phyloP scores from a whole-genome alignment of 352 stramenopile species.

The Phytophthora fragariae region DNA sequence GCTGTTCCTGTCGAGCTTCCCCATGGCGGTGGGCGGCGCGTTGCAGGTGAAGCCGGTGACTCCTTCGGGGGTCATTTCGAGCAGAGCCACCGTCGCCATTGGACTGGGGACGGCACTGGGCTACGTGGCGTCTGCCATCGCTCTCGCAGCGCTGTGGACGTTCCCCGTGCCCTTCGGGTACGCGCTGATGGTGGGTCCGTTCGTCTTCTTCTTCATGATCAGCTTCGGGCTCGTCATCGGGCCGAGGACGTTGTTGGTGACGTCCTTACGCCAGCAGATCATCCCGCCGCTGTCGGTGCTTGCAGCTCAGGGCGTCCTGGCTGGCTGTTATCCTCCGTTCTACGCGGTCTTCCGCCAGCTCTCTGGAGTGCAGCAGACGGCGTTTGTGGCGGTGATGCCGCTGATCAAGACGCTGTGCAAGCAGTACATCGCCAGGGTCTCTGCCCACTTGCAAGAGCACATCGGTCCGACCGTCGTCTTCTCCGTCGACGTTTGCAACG shows the following conservation, averaged over 20 bases:
- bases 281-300: neutral
- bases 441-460: constrained; percentile 18
- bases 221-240: neutral
- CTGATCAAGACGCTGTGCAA: constrained; percentile 28
- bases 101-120: neutral
- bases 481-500: constrained; percentile 43
- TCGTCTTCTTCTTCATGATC: neutral
- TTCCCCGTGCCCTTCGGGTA: constrained; percentile 18
- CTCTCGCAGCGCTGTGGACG: constrained; percentile 19
- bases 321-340: constrained; percentile 19
- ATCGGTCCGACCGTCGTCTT: constrained; percentile 30
- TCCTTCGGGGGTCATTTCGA: constrained; percentile 1
- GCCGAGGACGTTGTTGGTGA: neutral
- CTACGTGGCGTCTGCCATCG: neutral
- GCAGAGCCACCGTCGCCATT: neutral
- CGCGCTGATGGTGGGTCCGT: constrained; percentile 7
- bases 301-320: neutral
- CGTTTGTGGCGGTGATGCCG: constrained; percentile 14
- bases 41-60: constrained; percentile 4
- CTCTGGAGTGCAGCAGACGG: constrained; percentile 10
- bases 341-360: constrained; percentile 22
- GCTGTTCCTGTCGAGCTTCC: constrained; percentile 20
- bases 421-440: constrained; percentile 18
- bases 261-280: constrained; percentile 5
- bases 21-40: constrained; percentile 5